Evolutionary conservation across 1,284 basidiomycete species (phyloP), one percentile per base, ranked within the genome.

Genomic region (Caloboletus firmus): DNA sequence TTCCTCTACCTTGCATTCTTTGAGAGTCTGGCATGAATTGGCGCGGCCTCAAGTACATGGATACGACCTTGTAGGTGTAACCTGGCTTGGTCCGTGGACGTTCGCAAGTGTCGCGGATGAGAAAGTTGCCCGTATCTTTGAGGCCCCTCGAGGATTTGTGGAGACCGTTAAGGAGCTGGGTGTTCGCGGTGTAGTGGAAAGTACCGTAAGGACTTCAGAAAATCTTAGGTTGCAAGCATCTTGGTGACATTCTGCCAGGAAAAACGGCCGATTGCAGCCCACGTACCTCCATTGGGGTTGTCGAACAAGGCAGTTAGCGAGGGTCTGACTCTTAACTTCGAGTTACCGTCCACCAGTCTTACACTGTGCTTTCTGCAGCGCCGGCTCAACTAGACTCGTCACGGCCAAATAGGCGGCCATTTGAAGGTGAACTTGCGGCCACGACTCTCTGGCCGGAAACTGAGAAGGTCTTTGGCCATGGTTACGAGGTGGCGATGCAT

Each of bases 381-480:
- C 41, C 58, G 4, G 45, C 35, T 18, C 66, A 56, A 22, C 22
- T 57, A 43, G 55, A 61, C 44, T 28, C 40, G 7, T 54, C 51
- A n/a, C 39, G 41, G 42, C 50, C 60, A 30, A 62, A 59, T n/a
- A 75, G 87, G 54, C 80, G 87, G 5, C 85, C 93, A 0, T 91
- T 91, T 59, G 90, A 94, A 69, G 86, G 89, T 43, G 85, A 92
- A 70, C 79, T 99, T 1, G 86, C 91, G 0, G 82, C 86, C 0
- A 81, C 84, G 13, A 98, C 96, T 0, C 80, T 99, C 0, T 99
- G 97, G 97, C 96, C 96, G 0, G 97, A 99, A 73, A 77, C 88
- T 1, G 96, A 99, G 67, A 99, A 99, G 70, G 78, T 99, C 3
- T 99, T 98, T 70, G 97, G 96, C 1, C 97, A 99, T 72, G 95